Base-by-base conservation (phyloP, 805 yeast species). In the Yamadazyma takamatsuzukensis region DNA sequence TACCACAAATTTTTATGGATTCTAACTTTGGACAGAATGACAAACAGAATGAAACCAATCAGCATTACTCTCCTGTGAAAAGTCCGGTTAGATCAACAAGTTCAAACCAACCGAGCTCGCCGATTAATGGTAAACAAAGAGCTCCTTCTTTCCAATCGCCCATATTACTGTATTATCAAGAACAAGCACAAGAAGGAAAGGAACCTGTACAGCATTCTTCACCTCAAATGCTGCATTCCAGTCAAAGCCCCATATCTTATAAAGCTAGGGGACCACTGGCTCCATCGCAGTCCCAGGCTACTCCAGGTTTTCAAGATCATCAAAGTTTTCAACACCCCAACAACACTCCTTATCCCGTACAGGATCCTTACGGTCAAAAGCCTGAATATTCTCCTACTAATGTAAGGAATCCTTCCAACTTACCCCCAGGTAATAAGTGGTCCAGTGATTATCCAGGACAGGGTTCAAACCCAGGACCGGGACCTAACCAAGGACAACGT, bases 1-100 rank as follows among this genome's bases (percentile, higher is more conserved):
- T 53, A 16, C 58, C 59, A 4, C 51, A 45, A 33, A 45, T 45
- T 7, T 43, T 35, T 23, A 36, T 40, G 30, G 41, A 41, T 25
- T 15, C 13, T 5, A n/a, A n/a, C n/a, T n/a, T n/a, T n/a, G 12
- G 26, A n/a, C 8, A 8, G n/a, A n/a, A n/a, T n/a, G n/a, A n/a
- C n/a, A n/a, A n/a, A n/a, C n/a, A n/a, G n/a, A n/a, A n/a, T n/a
- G n/a, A n/a, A n/a, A n/a, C n/a, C n/a, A n/a, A n/a, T n/a, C n/a
- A n/a, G n/a, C n/a, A n/a, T n/a, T n/a, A n/a, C 7, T 8, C 7
- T 7, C n/a, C n/a, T 7, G 6, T 9, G 22, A 9, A 9, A 9
- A 11, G 10, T 21, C 11, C 22, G 10, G 22, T 21, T 11, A 21
- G 11, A 21, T 21, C 10, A 9, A 21, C 9, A 9, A 9, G 22